Percentiles rank a stretch among this genome's conserved stretches.
Evolutionary conservation across 2,329 filamentous ascomycete species (phyloP).

Genomic region (Plectosphaerella sp.): DNA sequence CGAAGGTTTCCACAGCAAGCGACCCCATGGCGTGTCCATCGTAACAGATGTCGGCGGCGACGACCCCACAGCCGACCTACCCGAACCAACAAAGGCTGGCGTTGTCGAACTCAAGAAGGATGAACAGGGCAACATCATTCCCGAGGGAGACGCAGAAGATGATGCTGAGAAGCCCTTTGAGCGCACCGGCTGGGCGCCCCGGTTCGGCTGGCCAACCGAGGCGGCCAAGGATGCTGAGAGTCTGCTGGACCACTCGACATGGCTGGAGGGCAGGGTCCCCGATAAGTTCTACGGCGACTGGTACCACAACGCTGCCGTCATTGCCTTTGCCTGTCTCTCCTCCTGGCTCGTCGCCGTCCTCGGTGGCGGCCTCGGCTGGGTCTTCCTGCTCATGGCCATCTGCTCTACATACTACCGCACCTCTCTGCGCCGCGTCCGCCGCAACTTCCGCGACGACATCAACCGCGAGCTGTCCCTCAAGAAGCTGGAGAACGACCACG

Average conservation of each 20-base stretch:
- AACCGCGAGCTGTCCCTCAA: constrained; percentile 83
- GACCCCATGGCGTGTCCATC: constrained; percentile 63
- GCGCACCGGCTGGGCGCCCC: constrained; percentile 81
- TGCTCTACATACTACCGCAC: constrained; percentile 97
- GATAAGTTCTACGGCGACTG: constrained; percentile 95
- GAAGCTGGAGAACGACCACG: constrained; percentile 81
- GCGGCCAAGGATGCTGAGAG: constrained; percentile 56
- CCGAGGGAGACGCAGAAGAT: constrained; percentile 31
- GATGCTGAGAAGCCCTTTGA: constrained; percentile 43
- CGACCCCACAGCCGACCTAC: constrained; percentile 72
- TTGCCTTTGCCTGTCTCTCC: constrained; percentile 83
- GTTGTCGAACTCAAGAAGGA: constrained; percentile 53
- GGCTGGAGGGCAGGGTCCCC: constrained; percentile 76
- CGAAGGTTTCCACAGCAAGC: constrained; percentile 57
- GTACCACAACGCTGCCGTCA: constrained; percentile 96
- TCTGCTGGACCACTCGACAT: constrained; percentile 82
- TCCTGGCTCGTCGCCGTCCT: constrained; percentile 89
- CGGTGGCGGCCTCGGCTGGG: constrained; percentile 88
- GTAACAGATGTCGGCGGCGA: constrained; percentile 72
- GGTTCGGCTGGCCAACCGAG: constrained; percentile 68
- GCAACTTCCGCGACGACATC: constrained; percentile 94
- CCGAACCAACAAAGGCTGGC: constrained; percentile 66
- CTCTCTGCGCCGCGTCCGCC: constrained; percentile 84
- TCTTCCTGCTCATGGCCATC: constrained; percentile 86
- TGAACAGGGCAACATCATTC: constrained; percentile 41